Evolutionary conservation across 192 early-diverging fungal genomes (phyloP).

Genomic region (Mortierella hygrophila): DNA sequence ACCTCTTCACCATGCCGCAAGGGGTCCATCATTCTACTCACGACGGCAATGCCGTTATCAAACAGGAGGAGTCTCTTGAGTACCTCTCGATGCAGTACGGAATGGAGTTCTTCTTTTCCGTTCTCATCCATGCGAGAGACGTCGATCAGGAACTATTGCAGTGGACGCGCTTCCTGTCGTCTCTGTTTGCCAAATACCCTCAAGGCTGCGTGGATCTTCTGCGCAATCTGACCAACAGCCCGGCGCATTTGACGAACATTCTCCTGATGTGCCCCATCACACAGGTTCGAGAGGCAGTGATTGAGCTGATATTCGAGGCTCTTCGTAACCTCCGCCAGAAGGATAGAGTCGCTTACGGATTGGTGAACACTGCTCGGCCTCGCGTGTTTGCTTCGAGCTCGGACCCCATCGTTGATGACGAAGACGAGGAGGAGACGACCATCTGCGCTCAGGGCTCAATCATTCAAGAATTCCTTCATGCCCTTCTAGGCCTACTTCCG

Average conservation of each 20-base stretch:
- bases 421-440: slow-evolving; percentile 2
- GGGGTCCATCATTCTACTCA: background rate
- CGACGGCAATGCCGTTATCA: background rate
- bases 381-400: background rate
- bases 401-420: background rate
- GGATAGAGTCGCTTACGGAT: slow-evolving; percentile 44
- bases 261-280: slow-evolving; percentile 55
- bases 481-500: slow-evolving; percentile 41
- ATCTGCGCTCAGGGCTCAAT: slow-evolving; percentile 22
- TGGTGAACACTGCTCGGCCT: slow-evolving; percentile 3
- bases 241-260: slow-evolving; percentile 31
- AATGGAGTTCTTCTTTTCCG: slow-evolving; percentile 55
- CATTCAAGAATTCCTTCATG: slow-evolving; percentile 31
- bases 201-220: slow-evolving; percentile 53
- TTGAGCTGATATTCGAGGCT: slow-evolving; percentile 54
- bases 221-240: slow-evolving; percentile 23
- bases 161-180: slow-evolving; percentile 57
- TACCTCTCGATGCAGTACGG: slow-evolving; percentile 48
- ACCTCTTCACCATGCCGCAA: slow-evolving; percentile 33
- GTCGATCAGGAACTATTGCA: slow-evolving; percentile 53
- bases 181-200: slow-evolving; percentile 39
- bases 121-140: slow-evolving; percentile 51
- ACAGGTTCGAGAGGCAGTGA: slow-evolving; percentile 58
- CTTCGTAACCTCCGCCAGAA: slow-evolving; percentile 42
- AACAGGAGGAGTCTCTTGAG: slow-evolving; percentile 13